Evolutionary conservation across 257 asterid genomes (phyloP).

Genomic region (Voacanga thouarsii): DNA sequence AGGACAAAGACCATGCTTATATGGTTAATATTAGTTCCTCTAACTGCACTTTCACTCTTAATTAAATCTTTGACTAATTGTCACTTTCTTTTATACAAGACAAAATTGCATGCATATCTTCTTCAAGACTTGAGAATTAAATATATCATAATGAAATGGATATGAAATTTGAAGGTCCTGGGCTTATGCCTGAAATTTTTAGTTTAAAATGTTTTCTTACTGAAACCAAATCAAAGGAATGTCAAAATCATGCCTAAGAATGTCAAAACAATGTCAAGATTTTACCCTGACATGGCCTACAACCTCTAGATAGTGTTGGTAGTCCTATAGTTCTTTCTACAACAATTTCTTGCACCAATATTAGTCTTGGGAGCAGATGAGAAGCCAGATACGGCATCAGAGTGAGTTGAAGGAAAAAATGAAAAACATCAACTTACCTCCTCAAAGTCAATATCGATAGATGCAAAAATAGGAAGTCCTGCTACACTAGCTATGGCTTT

Average conservation of each 20-base stretch:
- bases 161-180: conserved; percentile 1
- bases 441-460: conserved; percentile 96
- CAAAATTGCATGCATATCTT: background rate
- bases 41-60: background rate
- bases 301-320: background rate
- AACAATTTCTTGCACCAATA: background rate
- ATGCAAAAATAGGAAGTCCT: conserved; percentile 96
- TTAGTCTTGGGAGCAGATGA: background rate
- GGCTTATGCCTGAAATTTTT: background rate
- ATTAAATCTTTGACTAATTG: background rate
- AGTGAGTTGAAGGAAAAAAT: background rate
- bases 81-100: background rate
- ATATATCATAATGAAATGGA: background rate
- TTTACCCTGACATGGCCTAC: background rate
- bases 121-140: background rate
- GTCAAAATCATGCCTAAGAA: background rate
- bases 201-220: background rate
- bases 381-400: background rate
- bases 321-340: background rate
- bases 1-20: background rate
- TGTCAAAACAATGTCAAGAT: background rate
- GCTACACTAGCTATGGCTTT: conserved; percentile 99
- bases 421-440: conserved; percentile 58
- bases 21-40: background rate
- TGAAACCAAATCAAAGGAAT: background rate